Evolutionary conservation across 2,329 filamentous ascomycete genomes (phyloP).

Genomic region (Colletotrichum tropicicola): DNA sequence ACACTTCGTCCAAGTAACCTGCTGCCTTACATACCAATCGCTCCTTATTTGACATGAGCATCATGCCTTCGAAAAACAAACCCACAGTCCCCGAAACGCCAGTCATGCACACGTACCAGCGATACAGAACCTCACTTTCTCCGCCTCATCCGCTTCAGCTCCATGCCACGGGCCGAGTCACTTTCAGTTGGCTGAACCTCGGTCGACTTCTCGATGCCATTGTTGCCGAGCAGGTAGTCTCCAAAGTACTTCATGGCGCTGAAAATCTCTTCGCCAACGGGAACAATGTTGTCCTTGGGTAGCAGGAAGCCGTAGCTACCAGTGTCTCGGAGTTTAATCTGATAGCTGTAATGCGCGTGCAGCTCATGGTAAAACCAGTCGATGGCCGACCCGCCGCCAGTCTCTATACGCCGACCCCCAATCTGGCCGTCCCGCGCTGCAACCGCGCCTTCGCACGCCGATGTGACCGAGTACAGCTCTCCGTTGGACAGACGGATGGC

Average conservation of each 20-base stretch:
- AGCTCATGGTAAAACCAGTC: constrained; percentile 97
- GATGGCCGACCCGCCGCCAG: constrained; percentile 83
- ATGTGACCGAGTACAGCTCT: constrained; percentile 79
- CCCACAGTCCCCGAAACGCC: no score
- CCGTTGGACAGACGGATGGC: constrained; percentile 84
- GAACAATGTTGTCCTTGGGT: constrained; percentile 85
- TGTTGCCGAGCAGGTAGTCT: constrained; percentile 78
- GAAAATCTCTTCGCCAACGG: constrained; percentile 88
- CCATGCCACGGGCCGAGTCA: constrained; percentile 30
- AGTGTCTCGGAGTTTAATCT: constrained; percentile 92
- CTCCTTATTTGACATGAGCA: no score
- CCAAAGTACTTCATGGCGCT: constrained; percentile 86
- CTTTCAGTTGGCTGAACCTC: neutral
- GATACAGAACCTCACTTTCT: constrained; percentile 33
- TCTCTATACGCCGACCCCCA: constrained; percentile 63
- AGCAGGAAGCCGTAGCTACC: constrained; percentile 94
- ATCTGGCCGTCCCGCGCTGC: constrained; percentile 39
- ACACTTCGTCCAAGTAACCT: neutral
- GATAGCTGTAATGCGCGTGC: constrained; percentile 84
- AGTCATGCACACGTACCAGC: neutral
- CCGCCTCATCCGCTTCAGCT: constrained; percentile 41
- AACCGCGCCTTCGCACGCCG: constrained; percentile 86
- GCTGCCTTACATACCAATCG: no score
- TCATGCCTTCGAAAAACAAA: no score
- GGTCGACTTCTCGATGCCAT: constrained; percentile 63